Conservation (phyloP, 805 yeast species). For the Kurtzmaniella cleridarum region DNA sequence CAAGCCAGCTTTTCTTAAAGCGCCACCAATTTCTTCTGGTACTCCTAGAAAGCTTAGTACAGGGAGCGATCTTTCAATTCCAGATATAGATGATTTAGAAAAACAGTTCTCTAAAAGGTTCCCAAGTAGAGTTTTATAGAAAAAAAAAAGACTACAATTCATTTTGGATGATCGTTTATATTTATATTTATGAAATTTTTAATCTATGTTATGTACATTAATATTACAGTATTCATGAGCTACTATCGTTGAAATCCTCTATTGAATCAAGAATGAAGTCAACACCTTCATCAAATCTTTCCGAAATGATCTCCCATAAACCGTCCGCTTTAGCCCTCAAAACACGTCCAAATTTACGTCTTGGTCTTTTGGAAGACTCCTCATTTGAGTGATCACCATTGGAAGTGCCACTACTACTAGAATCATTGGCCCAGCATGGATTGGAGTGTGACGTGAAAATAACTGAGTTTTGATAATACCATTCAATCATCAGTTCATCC, state of each 20-base stretch:
- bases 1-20: conserved; percentile 53
- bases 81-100: conserved; percentile 57
- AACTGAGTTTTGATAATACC: conserved; percentile 85
- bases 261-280: conserved; percentile 78
- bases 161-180: not conserved
- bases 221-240: conserved; percentile 3
- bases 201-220: conserved; percentile 2
- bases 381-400: conserved; percentile 13
- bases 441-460: conserved; percentile 73
- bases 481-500: conserved; percentile 85
- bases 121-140: conserved; percentile 51
- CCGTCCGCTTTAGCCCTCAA: conserved; percentile 69
- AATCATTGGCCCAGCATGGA: conserved; percentile 57
- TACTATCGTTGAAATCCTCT: conserved; percentile 44
- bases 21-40: conserved; percentile 15
- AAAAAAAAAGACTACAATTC: not conserved
- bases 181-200: not conserved
- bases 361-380: conserved; percentile 56
- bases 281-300: conserved; percentile 77
- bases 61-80: conserved; percentile 38
- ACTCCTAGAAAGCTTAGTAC: conserved; percentile 23
- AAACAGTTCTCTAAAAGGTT: conserved; percentile 51
- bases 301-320: conserved; percentile 69
- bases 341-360: conserved; percentile 90
- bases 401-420: conserved; percentile 11